A percentile compares a stretch with the other conserved stretches of the same genome.
These are phyloP conservation scores for Cicer cuneatum DNA, from an alignment of 306 rosid species.

Conservation along the genomic window DNA sequence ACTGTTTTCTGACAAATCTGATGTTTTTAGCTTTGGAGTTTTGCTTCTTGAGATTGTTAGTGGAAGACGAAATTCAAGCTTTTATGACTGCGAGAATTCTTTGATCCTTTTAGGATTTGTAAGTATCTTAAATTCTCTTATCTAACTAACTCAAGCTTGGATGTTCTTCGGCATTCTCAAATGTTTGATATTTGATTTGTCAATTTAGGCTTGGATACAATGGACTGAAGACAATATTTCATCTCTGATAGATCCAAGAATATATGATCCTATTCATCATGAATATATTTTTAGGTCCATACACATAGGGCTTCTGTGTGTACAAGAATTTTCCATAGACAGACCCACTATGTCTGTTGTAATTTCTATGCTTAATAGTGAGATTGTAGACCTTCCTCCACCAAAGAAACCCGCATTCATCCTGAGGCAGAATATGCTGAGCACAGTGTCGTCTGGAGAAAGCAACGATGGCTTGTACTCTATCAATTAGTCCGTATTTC, in stretches of 20 bases:
- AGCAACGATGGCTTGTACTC: not conserved
- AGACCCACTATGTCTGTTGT: slow-evolving; percentile 37
- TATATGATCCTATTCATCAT: not conserved
- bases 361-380: slow-evolving; percentile 40
- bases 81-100: slow-evolving; percentile 15
- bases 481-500: slow-evolving; percentile 2
- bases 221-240: slow-evolving; percentile 31
- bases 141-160: too few species aligned
- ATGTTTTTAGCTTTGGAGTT: slow-evolving; percentile 33
- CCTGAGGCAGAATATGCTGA: not conserved
- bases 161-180: not conserved
- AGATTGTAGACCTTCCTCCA: slow-evolving; percentile 28
- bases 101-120: slow-evolving; percentile 40
- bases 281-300: slow-evolving; percentile 2
- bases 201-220: slow-evolving; percentile 44
- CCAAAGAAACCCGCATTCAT: slow-evolving; percentile 40
- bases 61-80: slow-evolving; percentile 38
- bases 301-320: slow-evolving; percentile 41
- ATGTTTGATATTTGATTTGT: not conserved
- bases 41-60: slow-evolving; percentile 42
- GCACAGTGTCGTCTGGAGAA: not conserved
- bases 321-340: slow-evolving; percentile 36
- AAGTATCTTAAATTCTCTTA: slow-evolving; percentile 11
- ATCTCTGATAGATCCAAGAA: slow-evolving; percentile 35
- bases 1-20: slow-evolving; percentile 21